Evolutionary conservation across 2,329 filamentous ascomycete species (phyloP).

Genomic region (Dothistroma pini): DNA sequence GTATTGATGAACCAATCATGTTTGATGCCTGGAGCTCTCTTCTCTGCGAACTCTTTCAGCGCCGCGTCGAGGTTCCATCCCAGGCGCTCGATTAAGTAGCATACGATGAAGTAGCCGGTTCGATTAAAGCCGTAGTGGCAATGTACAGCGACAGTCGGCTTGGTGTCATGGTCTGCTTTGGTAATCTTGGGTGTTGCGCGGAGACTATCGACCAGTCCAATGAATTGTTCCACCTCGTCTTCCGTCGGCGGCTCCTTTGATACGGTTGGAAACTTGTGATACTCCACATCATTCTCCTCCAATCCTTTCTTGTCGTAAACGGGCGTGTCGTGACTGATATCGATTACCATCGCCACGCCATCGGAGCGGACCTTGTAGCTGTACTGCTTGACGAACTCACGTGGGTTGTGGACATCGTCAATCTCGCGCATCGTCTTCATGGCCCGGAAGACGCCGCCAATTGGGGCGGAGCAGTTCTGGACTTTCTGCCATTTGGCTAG

Average conservation of each 20-base stretch:
- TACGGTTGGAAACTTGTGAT: constrained; percentile 84
- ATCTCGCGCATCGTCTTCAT: constrained; percentile 92
- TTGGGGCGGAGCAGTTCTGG: constrained; percentile 46
- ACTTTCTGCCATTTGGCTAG: constrained; percentile 78
- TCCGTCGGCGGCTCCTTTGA: constrained; percentile 78
- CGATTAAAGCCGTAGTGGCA: constrained; percentile 93
- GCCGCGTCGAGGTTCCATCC: constrained; percentile 70
- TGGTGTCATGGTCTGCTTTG: constrained; percentile 33
- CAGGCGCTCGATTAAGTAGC: constrained; percentile 81
- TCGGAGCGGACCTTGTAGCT: constrained; percentile 52
- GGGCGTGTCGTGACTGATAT: constrained; percentile 86
- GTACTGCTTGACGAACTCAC: constrained; percentile 66
- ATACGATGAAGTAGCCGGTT: constrained; percentile 86
- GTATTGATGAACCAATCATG: constrained; percentile 87
- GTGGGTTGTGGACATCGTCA: constrained; percentile 76
- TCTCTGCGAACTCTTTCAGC: constrained; percentile 69
- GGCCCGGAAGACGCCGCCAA: constrained; percentile 76
- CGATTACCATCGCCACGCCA: constrained; percentile 57
- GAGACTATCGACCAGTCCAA: constrained; percentile 53
- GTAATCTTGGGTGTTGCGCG: constrained; percentile 36
- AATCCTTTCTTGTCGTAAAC: constrained; percentile 71
- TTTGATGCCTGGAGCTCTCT: constrained; percentile 76
- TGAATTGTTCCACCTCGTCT: constrained; percentile 59
- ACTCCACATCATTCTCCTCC: constrained; percentile 43
- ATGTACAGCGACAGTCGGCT: constrained; percentile 67